Evolutionary conservation across 306 rosid species (phyloP), one percentile per base, ranked within the genome.

Genomic region (Pyrus communis): DNA sequence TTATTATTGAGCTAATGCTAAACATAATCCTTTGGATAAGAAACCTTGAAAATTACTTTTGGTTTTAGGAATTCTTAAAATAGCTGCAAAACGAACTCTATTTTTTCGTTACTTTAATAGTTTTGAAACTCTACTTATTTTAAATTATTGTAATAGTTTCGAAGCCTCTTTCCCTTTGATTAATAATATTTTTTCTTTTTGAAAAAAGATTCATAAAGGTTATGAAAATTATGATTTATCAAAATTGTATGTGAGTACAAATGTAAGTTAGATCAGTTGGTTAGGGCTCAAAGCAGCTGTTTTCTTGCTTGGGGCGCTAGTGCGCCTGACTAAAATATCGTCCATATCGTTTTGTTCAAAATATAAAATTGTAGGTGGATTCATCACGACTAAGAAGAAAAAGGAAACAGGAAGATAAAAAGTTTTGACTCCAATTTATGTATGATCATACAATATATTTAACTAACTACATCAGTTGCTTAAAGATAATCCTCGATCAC

Each of bases 131-230:
- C 0, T 3, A 0, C 1, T 9, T 57, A 0, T 9, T 10, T 3
- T n/a, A n/a, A 9, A 4, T 14, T 46, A 13, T 46, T 46, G 7
- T 14, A 46, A 46, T 46, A 46, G 15, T 46, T 46, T 46, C 0
- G 0, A 46, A 46, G 0, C 40, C 0, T 13, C 7, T 46, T 0
- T 0, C 0, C 0, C 1, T 46, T 5, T 46, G 13, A 3, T 46
- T 46, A 46, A 13, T 46, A 46, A 46, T 46, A 46, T 12, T 46
- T 12, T 12, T 3, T 46, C 5, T 12, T 12, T 4, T 13, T 13
- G 18, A 46, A 57, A 57, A 21, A 11, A 9, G 19, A 1, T 7
- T 49, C 54, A 49, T 15, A 14, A 49, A 14, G 7, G 7, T 46
- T 46, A 14, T 5, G 19, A 46, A 4, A 3, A 6, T 14, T 49